These are phyloP conservation scores for Nicotiana obtusifolia DNA, from an alignment of 257 asterid genomes.

Conservation along the genomic window DNA sequence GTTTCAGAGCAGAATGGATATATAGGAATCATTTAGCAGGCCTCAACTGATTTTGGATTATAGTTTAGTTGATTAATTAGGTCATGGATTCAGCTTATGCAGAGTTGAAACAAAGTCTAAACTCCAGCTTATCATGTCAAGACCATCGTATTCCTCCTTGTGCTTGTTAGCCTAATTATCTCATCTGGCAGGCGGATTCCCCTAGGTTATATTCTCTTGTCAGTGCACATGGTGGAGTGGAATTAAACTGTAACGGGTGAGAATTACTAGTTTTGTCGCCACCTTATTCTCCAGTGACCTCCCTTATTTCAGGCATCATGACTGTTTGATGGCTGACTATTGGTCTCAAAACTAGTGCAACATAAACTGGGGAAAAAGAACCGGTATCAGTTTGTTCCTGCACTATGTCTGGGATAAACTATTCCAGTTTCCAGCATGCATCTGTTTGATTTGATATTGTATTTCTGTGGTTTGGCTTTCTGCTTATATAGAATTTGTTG, in stretches of 20 bases:
- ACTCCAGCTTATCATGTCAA: neutral
- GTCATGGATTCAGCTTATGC: constrained; percentile 4
- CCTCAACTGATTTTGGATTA: neutral
- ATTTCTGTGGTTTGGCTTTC: neutral
- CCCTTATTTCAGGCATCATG: neutral
- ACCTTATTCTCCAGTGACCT: neutral
- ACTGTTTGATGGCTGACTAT: neutral
- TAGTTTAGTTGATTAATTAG: neutral
- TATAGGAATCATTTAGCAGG: neutral
- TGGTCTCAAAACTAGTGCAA: neutral
- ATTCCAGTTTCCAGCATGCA: neutral
- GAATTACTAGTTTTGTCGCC: neutral
- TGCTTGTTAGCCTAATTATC: neutral
- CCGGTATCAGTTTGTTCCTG: neutral
- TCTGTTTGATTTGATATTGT: neutral
- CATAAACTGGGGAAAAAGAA: neutral
- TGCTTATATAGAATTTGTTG: neutral
- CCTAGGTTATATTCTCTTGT: neutral
- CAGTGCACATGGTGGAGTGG: neutral
- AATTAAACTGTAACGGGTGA: neutral
- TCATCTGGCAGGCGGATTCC: neutral
- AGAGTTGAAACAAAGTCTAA: neutral
- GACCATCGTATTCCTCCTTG: neutral
- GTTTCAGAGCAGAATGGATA: constrained; percentile 6
- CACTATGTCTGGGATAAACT: neutral